Evolutionary conservation across 164 flowering plant genomes (phyloP), one percentile per base, ranked within the genome.

Genomic region (Magnolia kwangsiensis): DNA sequence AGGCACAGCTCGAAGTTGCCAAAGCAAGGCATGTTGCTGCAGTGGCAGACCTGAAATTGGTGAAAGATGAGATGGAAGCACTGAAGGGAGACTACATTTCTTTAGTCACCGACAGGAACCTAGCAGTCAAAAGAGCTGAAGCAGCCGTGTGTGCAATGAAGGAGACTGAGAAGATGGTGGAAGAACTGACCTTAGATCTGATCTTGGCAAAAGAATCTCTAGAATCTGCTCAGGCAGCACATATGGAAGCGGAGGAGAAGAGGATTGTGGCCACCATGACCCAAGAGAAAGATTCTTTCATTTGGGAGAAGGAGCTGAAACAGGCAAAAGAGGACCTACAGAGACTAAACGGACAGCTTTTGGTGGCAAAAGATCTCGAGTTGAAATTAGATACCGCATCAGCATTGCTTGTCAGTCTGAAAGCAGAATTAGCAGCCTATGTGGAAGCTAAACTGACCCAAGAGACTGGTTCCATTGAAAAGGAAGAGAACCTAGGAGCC

Each of bases 1-100:
- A 88, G 86, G 92, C 94, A 20, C 95, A 90, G 81, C 89, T 95
- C 51, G 97, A 95, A 82, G 92, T 92, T 69, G 93, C 96, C 63
- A 86, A 87, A 77, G 89, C 92, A 31, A 81, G 92, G 79, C 89
- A 93, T 75, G 75, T 80, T 24, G 83, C 90, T 59, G 95, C 98
- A 11, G 82, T 90, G 50, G 74, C 85, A 27, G 98, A 94, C 77
- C 84, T 96, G 72, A 75, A 84, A 80, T 85, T 90, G 50, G 93
- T 90, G 18, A 86, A 88, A 76, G 92, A 88, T 7, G 97, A 92
- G 76, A 65, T 94, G 74, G 92, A 92, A 83, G 69, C 81, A 11
- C 77, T 91, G 65, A 78, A 71, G 1, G 82, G 78, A 68, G 92
- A 90, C 16, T 89, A 83, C 76, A 82, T 80, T 75, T 77, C 88